A percentile compares a stretch with the other conserved stretches of the same genome.
These are phyloP conservation scores for Microsporum ferrugineum DNA, from an alignment of 2,329 filamentous ascomycete species.

Conservation along the genomic window DNA sequence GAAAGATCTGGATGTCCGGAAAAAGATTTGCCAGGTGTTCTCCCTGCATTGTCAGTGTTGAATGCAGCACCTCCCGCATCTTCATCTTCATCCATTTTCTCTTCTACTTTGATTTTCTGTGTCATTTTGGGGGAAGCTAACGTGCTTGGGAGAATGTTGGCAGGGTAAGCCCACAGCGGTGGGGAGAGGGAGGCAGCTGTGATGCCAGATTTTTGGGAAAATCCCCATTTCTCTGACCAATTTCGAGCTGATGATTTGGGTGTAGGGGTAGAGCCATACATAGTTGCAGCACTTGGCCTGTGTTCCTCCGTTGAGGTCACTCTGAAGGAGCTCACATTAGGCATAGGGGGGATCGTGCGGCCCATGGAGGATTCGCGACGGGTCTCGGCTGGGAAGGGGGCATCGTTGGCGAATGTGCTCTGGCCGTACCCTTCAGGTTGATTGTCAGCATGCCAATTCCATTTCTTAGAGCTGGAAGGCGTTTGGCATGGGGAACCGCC, in stretches of 20 bases:
- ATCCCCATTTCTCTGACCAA: conserved; percentile 15
- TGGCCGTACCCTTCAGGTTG: conserved; percentile 24
- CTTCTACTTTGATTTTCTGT: not conserved
- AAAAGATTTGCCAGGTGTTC: not conserved
- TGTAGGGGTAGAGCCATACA: conserved; percentile 14
- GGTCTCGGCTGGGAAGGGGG: not conserved
- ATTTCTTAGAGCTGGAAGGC: conserved; percentile 3
- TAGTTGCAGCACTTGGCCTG: conserved; percentile 9
- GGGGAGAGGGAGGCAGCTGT: not conserved
- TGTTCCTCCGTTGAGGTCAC: not conserved
- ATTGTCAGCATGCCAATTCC: conserved; percentile 21
- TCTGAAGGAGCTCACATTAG: not conserved
- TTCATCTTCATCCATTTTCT: not conserved
- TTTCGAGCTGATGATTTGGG: conserved; percentile 8
- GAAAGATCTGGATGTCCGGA: not conserved
- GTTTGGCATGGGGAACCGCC: conserved; percentile 6
- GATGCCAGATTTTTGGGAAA: not conserved
- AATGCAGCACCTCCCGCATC: not conserved
- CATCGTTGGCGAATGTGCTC: conserved; percentile 12
- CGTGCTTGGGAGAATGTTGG: not conserved
- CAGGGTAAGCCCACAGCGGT: conserved; percentile 2
- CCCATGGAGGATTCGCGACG: not conserved
- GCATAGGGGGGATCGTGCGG: conserved; percentile 3
- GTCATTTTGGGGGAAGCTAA: not conserved
- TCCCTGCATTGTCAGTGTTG: not conserved